Percentiles rank a stretch among this genome's conserved stretches.
phyloP scores from a whole-genome alignment of 78 protist species.

The Dictyostelium purpureum region DNA sequence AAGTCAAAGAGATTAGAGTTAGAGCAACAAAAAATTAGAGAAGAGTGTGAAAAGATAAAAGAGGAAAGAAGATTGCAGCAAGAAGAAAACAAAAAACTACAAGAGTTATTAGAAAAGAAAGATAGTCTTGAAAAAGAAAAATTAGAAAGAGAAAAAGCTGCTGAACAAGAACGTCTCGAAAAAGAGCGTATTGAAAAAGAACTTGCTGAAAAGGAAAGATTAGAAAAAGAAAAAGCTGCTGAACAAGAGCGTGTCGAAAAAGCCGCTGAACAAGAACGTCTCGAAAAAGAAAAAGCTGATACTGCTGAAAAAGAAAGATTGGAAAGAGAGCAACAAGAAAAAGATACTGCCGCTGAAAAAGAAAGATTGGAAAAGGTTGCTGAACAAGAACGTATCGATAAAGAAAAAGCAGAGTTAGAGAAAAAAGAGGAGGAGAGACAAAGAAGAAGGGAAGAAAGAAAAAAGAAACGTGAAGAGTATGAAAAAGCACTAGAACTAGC shows the following conservation, averaged over 20 bases:
- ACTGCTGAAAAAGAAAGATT: too few relatives aligned
- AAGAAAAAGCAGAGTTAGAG: background rate
- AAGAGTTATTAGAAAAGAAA: constrained; percentile 25
- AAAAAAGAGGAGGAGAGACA: background rate
- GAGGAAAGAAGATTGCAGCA: constrained; percentile 27
- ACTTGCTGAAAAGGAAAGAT: background rate
- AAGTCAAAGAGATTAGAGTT: constrained; percentile 21
- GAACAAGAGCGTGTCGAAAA: constrained; percentile 2
- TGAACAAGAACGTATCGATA: background rate
- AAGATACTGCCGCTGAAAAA: background rate
- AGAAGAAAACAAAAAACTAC: constrained; percentile 5
- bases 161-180: background rate
- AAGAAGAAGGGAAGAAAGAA: background rate
- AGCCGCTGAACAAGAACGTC: constrained; percentile 17
- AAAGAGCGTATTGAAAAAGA: background rate
- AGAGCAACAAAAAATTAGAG: constrained; percentile 28
- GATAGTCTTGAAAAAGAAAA: constrained; percentile 3
- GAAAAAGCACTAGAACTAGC: background rate
- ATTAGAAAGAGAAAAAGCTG: background rate
- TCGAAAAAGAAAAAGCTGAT: background rate
- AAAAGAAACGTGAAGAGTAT: background rate
- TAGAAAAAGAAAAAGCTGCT: constrained; percentile 4
- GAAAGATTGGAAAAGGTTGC: background rate
- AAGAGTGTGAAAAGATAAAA: constrained; percentile 49
- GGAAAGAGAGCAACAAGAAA: background rate